These are phyloP conservation scores for Graphilbum ipis-grandicollis DNA, from an alignment of 2,329 filamentous ascomycete species.

Conservation along the genomic window DNA sequence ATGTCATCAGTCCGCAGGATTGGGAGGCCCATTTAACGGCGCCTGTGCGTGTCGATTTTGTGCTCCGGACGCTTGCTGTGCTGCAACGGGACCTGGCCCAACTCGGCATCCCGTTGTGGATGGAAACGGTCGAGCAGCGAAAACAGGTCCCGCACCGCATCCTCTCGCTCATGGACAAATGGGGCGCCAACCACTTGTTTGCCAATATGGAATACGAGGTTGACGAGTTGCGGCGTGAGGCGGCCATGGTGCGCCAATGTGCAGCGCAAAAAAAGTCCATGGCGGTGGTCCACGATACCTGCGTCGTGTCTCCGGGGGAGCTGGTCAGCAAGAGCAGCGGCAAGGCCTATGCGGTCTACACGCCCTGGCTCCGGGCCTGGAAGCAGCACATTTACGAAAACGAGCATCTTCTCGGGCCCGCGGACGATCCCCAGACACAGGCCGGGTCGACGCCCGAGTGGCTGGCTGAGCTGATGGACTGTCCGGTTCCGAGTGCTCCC, in stretches of 20 bases:
- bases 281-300: slow-evolving; percentile 63
- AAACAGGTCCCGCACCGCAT: slow-evolving; percentile 44
- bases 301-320: slow-evolving; percentile 59
- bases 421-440: slow-evolving; percentile 40
- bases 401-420: slow-evolving; percentile 45
- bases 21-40: slow-evolving; percentile 64
- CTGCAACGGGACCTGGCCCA: slow-evolving; percentile 49
- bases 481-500: slow-evolving; percentile 42
- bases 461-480: slow-evolving; percentile 35
- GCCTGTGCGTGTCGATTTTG: slow-evolving; percentile 62
- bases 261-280: slow-evolving; percentile 49
- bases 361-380: slow-evolving; percentile 69
- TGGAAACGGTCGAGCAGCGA: slow-evolving; percentile 53
- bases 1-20: slow-evolving; percentile 69
- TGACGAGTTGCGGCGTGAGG: slow-evolving; percentile 69
- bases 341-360: slow-evolving; percentile 71
- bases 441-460: slow-evolving; percentile 27
- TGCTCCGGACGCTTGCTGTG: slow-evolving; percentile 50
- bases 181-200: slow-evolving; percentile 60
- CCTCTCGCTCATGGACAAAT: slow-evolving; percentile 47
- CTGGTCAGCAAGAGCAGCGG: slow-evolving; percentile 50
- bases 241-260: slow-evolving; percentile 42
- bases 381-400: slow-evolving; percentile 54
- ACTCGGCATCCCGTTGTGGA: slow-evolving; percentile 60
- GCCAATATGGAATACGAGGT: slow-evolving; percentile 86